Base-by-base conservation (phyloP, 2,329 filamentous ascomycete genomes). In the Ophiostoma triangulosporum region DNA sequence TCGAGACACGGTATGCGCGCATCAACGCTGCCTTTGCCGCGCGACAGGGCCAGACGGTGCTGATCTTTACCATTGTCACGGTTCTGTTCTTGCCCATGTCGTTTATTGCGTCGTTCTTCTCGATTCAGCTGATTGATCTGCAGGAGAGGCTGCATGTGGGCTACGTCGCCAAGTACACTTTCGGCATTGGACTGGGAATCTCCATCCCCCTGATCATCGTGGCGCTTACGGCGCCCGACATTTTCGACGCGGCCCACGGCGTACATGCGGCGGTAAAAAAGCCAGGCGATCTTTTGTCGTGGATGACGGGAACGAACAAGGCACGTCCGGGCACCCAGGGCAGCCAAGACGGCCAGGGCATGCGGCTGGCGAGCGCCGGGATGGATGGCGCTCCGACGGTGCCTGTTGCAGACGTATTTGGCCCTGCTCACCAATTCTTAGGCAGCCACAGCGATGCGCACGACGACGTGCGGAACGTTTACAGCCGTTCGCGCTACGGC, bases 1-100 rank as follows among this genome's bases (percentile, higher is more conserved):
- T 83, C 48, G 81, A 84, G 62, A 81, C 80, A 1, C 74, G 80
- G 3, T 83, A 77, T 51, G 73, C 76, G 0, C 69, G 75, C 17
- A 77, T 83, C 50, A 79, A 83, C 63, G 80, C 81, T 0, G 73
- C 76, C 3, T 75, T 76, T 1, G 81, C 80, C 0, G 76, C 78
- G 1, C 70, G 74, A 7, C 66, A 71, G 48, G 69, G 69, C 7
- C 69, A 71, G 61, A 70, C 69, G 0, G 64, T 73, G 48, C 68
- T 72, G 65, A 65, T 69, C 0, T 71, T 73, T 56, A 72, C 70
- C 6, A 70, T 72, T 48, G 69, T 72, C 11, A 72, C 70, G 1
- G 71, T 72, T 48, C 57, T 73, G 5, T 73, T 73, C 57, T 61
- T 71, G 55, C 70, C 70, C 36, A 68, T 72, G 59, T 67, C 66